Base-by-base conservation (phyloP, 305 asterid genomes). In the Solanum hybrid region DNA sequence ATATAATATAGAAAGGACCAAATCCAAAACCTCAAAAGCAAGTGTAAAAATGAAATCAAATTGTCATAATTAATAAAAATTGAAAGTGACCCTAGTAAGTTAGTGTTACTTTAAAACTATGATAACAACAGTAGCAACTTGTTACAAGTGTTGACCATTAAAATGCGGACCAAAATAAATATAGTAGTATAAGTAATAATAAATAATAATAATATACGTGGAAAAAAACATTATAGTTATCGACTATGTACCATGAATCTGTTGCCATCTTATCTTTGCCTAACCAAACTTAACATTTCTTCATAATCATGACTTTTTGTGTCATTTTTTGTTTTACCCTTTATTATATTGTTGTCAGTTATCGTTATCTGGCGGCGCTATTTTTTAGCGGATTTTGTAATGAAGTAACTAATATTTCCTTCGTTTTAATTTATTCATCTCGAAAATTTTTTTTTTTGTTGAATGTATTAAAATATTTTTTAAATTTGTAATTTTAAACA, bases 191-290 rank as follows among this genome's bases (percentile, higher is more conserved):
- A 36, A 38, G 45, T 38, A 38, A 38, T 38, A 10, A 38, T 38
- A 38, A 38, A 38, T 10, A 38, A 38, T 38, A n/a, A 80, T 73
- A 29, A 6, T 7, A 75, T 89, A 90, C 92, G 93, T 91, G 91
- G 90, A 89, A 60, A 88, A 71, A 73, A 56, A 45, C 9, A 42
- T 34, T 75, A 72, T 40, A 87, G 32, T 31, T 90, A 51, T 36
- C 36, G 94, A 84, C 93, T 45, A 93, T 45, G 89, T 94, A 89
- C 95, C 77, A 84, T 94, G 95, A 60, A 93, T 91, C 93, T 90
- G 93, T 90, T 78, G 35, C 80, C 90, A 90, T 91, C 93, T 35
- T 77, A 89, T 76, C 78, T 89, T 89, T 69, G 92, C 95, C 96
- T 91, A 94, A 94, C 93, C 89, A 69, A 36, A 35, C 36, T 60